A percentile compares a stretch with the other conserved stretches of the same genome.
Conservation (phyloP, 129 eudicot species). For the Artemisia annua region DNA sequence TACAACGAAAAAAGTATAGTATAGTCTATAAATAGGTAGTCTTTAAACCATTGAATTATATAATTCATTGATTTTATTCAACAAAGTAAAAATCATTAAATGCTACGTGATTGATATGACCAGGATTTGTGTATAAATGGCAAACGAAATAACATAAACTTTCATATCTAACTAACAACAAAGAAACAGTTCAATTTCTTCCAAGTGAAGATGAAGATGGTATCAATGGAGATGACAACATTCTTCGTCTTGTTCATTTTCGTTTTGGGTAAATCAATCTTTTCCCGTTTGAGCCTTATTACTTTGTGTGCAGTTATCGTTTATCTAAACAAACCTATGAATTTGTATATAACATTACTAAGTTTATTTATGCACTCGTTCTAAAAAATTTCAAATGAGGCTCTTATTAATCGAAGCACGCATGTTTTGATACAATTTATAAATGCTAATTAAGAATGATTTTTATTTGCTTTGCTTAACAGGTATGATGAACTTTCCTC, state of each 20-base stretch:
- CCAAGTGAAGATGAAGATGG: background rate
- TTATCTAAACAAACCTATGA: no score
- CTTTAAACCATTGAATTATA: no score
- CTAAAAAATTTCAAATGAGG: no score
- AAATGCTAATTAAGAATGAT: background rate
- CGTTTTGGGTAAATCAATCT: background rate
- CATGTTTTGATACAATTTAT: no score
- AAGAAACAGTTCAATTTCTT: background rate
- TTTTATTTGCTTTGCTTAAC: background rate
- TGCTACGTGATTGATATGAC: background rate
- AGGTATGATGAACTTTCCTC: background rate
- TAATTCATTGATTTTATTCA: no score
- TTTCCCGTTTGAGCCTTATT: background rate
- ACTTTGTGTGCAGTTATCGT: no score
- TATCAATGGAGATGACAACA: background rate
- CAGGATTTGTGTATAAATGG: background rate
- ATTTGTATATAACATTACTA: no score
- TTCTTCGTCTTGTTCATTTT: background rate
- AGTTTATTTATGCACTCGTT: no score
- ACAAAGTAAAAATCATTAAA: background rate
- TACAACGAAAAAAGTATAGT: no score
- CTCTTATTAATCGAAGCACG: no score
- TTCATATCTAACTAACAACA: background rate
- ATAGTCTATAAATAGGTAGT: no score
- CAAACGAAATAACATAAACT: background rate